phyloP scores from a whole-genome alignment of 176 grass and related monocot species.

The Alopecurus myosuroides region DNA sequence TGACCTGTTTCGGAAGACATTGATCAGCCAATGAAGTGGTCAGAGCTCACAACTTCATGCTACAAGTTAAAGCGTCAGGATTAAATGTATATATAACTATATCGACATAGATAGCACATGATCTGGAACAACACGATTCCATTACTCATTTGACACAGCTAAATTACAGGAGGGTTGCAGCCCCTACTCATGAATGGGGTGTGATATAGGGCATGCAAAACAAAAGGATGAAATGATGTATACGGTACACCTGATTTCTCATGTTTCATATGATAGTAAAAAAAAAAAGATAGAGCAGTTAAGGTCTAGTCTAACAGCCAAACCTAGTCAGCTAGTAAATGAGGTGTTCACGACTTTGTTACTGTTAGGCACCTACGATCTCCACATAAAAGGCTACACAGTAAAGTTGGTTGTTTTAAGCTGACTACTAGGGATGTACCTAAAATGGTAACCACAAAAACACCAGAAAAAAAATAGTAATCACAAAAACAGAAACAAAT shows the following conservation, averaged over 20 bases:
- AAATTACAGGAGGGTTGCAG: too few relatives aligned
- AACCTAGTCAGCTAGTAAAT: background rate
- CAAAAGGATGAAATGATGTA: background rate
- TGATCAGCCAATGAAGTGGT: background rate
- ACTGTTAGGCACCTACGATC: background rate
- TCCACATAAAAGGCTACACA: background rate
- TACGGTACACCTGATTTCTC: background rate
- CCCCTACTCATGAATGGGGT: background rate
- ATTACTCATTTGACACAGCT: too few relatives aligned
- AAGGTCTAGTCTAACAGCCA: background rate
- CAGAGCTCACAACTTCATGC: background rate
- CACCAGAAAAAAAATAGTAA: background rate
- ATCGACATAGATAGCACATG: background rate
- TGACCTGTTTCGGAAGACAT: slow-evolving; percentile 28
- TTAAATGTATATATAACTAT: background rate
- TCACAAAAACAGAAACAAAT: background rate
- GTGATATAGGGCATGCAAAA: background rate
- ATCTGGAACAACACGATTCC: too few relatives aligned
- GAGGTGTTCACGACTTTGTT: background rate
- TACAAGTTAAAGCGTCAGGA: background rate
- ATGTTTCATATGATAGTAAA: background rate
- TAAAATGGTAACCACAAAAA: background rate
- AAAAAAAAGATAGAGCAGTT: background rate
- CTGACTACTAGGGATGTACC: background rate
- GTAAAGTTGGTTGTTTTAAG: background rate